Base-by-base conservation (phyloP, 1,284 basidiomycete species). In the Hortiboletus rubellus region DNA sequence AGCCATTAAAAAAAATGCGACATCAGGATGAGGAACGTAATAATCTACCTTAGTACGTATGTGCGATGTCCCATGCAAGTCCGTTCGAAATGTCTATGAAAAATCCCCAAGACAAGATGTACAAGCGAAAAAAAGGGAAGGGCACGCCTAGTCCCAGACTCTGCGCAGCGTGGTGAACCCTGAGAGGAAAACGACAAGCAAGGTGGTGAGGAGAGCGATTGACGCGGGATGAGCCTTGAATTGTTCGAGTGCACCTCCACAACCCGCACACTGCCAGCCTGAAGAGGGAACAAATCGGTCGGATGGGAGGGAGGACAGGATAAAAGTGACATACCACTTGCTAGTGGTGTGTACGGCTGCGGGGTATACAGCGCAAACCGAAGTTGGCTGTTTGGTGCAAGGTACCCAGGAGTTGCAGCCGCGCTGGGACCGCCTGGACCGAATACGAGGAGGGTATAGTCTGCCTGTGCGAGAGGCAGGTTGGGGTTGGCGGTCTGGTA, bases 361-460 rank as follows among this genome's bases (percentile, higher is more conserved):
- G 94, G 94, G 1, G 86, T 86, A 72, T 97, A 98, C 68, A 98
- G 73, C 49, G 91, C 92, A 75, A 98, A 97, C 65, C 82, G 78
- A 44, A 92, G 76, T 4, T 81, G 81, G 38, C 79, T 79, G 70
- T 94, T 94, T 49, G 87, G 84, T 55, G 76, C 76, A 62, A 98
- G 77, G 66, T 79, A 81, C 0, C 94, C 95, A 0, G 85, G 83
- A 18, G 76, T 72, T 38, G 82, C 74, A 8, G 76, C 73, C 0
- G 85, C 85, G 12, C 76, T 81, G 7, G 83, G 77, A 0, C 94
- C 95, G 58, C 89, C 80, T 56, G 91, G 83, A 66, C 90, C 94
- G 77, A 82, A 92, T 27, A 97, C 85, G 43, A 83, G 80, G 43
- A 96, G 75, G 10, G 88, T 90, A 72, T 94, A 96, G 24, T 81